Conservation (phyloP, 805 yeast genomes). For the Candida sanyiensis region DNA sequence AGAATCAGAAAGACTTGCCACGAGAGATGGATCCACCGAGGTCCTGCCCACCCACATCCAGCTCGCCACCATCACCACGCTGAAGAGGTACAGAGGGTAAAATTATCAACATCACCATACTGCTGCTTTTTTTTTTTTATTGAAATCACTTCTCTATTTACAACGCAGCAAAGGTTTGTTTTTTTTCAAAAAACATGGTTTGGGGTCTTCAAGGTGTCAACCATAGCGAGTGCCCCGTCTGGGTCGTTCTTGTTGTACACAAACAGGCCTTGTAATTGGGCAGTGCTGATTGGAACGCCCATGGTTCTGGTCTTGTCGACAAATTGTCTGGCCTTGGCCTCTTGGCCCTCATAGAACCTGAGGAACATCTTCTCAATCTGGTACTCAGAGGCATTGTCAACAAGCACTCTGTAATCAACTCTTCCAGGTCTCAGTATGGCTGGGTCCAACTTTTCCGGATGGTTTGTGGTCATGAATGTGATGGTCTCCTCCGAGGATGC, state of each 20-base stretch:
- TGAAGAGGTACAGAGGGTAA: constrained; percentile 36
- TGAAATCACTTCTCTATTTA: no score
- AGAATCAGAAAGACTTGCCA: constrained; percentile 36
- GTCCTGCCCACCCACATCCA: constrained; percentile 38
- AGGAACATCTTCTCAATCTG: constrained; percentile 82
- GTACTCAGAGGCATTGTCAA: constrained; percentile 80
- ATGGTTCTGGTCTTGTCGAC: constrained; percentile 37
- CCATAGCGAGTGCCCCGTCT: constrained; percentile 62
- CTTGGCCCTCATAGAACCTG: constrained; percentile 71
- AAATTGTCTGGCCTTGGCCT: constrained; percentile 44
- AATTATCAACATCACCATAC: no score
- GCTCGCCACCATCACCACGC: constrained; percentile 29
- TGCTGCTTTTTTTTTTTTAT: no score
- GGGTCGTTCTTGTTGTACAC: constrained; percentile 88
- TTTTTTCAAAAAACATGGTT: constrained; percentile 28
- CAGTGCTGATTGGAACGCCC: constrained; percentile 69
- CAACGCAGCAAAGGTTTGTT: neutral
- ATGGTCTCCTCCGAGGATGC: constrained; percentile 95
- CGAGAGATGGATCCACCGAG: constrained; percentile 37
- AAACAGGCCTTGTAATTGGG: constrained; percentile 92
- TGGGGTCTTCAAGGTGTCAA: constrained; percentile 33
- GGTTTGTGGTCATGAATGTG: constrained; percentile 98
- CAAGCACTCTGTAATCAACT: constrained; percentile 74
- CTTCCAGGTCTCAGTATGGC: constrained; percentile 95
- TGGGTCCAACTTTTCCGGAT: constrained; percentile 88